Evolutionary conservation across 345 rosid genomes (phyloP).

Genomic region (Salix udensis): DNA sequence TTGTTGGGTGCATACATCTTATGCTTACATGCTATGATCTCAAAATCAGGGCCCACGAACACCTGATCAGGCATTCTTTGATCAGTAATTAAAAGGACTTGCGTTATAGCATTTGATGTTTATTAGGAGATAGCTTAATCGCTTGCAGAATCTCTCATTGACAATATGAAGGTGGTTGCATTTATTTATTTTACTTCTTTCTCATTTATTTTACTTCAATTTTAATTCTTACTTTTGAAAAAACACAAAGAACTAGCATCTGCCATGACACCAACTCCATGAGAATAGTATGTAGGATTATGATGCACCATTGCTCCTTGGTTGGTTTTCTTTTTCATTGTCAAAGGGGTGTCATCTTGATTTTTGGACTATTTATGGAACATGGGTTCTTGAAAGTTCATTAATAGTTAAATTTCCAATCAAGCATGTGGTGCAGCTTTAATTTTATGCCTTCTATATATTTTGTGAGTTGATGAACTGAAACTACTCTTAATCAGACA

Average conservation of each 20-base stretch:
- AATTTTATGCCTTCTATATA: neutral
- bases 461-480: neutral
- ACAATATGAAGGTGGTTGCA: neutral
- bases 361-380: neutral
- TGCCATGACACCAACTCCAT: neutral
- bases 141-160: neutral
- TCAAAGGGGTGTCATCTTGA: neutral
- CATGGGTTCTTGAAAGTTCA: neutral
- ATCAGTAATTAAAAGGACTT: neutral
- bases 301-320: neutral
- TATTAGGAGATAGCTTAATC: neutral
- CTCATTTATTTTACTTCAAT: neutral
- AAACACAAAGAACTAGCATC: neutral
- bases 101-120: neutral
- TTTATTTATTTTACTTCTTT: neutral
- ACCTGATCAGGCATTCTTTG: neutral
- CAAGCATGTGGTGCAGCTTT: neutral
- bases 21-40: neutral
- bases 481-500: conserved; percentile 11
- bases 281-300: neutral
- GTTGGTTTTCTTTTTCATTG: neutral
- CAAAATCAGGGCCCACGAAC: neutral
- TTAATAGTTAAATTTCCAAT: neutral
- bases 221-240: neutral
- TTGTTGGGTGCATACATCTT: neutral